These are phyloP conservation scores for Citrus inodora DNA, from an alignment of 345 rosid species.

Conservation along the genomic window DNA sequence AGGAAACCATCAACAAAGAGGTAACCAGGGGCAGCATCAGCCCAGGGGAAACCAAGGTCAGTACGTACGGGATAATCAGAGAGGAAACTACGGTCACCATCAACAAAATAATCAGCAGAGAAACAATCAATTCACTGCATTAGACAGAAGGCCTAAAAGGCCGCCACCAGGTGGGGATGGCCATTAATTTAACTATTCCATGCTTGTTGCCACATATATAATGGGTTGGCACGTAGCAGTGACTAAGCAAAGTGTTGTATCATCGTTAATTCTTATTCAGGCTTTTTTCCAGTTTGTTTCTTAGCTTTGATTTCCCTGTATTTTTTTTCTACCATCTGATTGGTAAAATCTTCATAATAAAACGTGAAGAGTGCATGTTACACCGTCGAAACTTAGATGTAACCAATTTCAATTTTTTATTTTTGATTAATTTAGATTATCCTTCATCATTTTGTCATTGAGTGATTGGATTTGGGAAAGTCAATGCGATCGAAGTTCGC, in stretches of 20 bases:
- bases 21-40: conserved; percentile 15
- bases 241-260: conserved; percentile 5
- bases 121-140: conserved; percentile 33
- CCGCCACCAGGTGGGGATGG: conserved; percentile 19
- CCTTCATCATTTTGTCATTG: too few relatives aligned
- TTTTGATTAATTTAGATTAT: neutral
- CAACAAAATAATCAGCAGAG: conserved; percentile 26
- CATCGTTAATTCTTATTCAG: neutral
- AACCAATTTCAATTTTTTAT: neutral
- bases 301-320: neutral
- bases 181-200: neutral
- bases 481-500: too few relatives aligned
- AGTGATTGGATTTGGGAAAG: too few relatives aligned
- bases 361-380: neutral
- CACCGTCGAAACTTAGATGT: too few relatives aligned
- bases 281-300: neutral
- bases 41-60: conserved; percentile 17
- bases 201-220: neutral
- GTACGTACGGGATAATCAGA: conserved; percentile 11
- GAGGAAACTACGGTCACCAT: neutral
- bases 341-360: neutral
- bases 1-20: conserved; percentile 21
- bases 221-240: neutral
- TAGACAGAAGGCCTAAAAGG: conserved; percentile 28
- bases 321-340: neutral